Base-by-base conservation (phyloP, 371 early-diverging fungal genomes). In the Dinochytrium kinnereticum region DNA sequence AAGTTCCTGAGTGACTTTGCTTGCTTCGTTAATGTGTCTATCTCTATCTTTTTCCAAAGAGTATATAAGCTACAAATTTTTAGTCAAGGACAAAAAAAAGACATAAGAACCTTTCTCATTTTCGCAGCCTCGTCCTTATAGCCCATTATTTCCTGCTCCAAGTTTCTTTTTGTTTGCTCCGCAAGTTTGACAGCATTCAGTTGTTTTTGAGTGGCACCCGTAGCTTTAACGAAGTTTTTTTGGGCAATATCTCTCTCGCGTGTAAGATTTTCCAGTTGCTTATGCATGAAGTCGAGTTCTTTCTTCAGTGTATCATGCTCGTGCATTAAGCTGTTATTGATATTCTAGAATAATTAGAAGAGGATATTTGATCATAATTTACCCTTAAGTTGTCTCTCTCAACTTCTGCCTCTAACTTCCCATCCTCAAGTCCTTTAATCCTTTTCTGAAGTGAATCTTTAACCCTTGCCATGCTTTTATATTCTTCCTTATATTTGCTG, bases 171-270 rank as follows among this genome's bases (percentile, higher is more conserved):
- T 38, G 82, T 78, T 66, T 86, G 86, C 28, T 81, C 80, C 10
- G 82, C 72, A 28, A 79, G 69, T 55, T 76, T 76, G 68, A 76
- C 65, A 51, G 72, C 40, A 68, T 75, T 69, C 64, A 74, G 38
- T 69, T 76, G 74, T 73, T 84, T 76, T 51, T 76, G 76, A 49
- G 78, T 78, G 57, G 78, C 75, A 0, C 76, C 78, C 3, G 81
- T 76, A 40, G 80, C 82, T 70, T 82, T 73, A 28, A 76, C 75
- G 69, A 80, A 79, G 66, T 84, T 75, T 68, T 76, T 77, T 72
- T 78, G 75, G 37, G 81, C 81, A 71, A 87, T 83, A 61, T 85
- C 84, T 2, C 81, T 78, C 66, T 87, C 88, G 17, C 88, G 61
- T 19, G 74, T 59, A 44, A 85, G 66, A 61, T 81, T 76, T 40